Evolutionary conservation across 1,284 basidiomycete genomes (phyloP), one percentile per base, ranked within the genome.

Genomic region (Thecaphora thlaspeos): DNA sequence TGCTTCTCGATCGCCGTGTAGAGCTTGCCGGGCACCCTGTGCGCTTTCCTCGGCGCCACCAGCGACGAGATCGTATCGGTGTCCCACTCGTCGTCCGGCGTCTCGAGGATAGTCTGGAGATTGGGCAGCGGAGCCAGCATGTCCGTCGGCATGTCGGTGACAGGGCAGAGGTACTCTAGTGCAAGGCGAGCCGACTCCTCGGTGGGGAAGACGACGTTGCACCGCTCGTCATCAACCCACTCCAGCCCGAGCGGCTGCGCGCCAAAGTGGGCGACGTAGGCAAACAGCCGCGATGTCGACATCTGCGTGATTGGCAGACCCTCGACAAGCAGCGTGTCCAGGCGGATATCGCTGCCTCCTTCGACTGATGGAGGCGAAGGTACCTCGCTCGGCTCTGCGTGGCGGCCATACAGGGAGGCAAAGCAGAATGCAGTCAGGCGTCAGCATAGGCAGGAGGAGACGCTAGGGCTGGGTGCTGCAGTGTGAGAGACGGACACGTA

Each of bases 241-340:
- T 77, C 75, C 19, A 77, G 46, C 1, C 74, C 75, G 1, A 73
- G 48, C 4, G 75, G 74, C 21, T 67, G 64, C 3, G 74, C 71
- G 3, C 72, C 73, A 15, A 57, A 72, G 43, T 73, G 59, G 1
- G 71, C 71, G 30, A 77, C 50, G 42, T 70, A 75, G 1, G 72
- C 72, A 47, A 77, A 73, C 2, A 77, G 62, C 15, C 75, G 66
- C 4, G 74, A 76, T 2, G 75, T 77, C 12, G 75, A 77, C 1
- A 75, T 61, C 46, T 76, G 73, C 2, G 65, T 73, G 60, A 77
- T 72, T n/a, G 74, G 74, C 10, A 41, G 30, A 3, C 75, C 75
- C 37, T 71, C 52, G 22, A 77, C 55, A 48, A 75, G 67, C 10
- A 77, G 59, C 7, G 68, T 72, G 1, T 60, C 56, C 24, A 67